Evolutionary conservation across 257 asterid species (phyloP), one percentile per base, ranked within the genome.

Genomic region (Ehretia macrophylla): DNA sequence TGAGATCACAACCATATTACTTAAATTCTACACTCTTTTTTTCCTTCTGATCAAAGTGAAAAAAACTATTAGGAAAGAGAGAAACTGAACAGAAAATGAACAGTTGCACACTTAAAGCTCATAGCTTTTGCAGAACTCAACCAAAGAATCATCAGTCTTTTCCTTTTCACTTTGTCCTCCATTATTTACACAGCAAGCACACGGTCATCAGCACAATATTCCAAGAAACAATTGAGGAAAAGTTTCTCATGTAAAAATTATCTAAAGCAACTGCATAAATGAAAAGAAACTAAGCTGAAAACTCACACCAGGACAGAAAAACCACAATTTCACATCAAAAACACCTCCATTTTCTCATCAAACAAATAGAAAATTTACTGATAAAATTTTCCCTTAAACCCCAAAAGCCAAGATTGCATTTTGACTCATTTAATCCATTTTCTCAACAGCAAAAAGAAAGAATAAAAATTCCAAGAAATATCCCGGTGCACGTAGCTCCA

Each of bases 201-300:
- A 57, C 58, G 71, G 56, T 63, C 55, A 46, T 64, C 63, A 51
- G 72, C 86, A 63, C 79, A 73, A 70, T 75, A 69, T 54, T 68
- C 73, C 79, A 77, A 82, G 73, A 63, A 47, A 57, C 50, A 62
- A 73, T 27, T 19, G 8, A 50, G 42, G 51, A 39, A 32, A 59
- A 51, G 38, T 47, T 22, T 32, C n/a, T n/a, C n/a, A n/a, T n/a
- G n/a, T n/a, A n/a, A n/a, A 54, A 18, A 50, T 45, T 52, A 68
- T 45, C 58, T 55, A 64, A 55, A 63, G 61, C 56, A 65, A 68
- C 69, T 38, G 57, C 40, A 14, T 14, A 71, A 56, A 68, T 55
- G 58, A 59, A 62, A 60, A 71, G 9, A 38, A 38, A 38, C 44
- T 38, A 38, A 38, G 44, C 44, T 38, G 44, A 6, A 38, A 38